A percentile compares a stretch with the other conserved stretches of the same genome.
These are phyloP conservation scores for Cynanchum wilfordii DNA, from an alignment of 257 asterid species.

Conservation along the genomic window DNA sequence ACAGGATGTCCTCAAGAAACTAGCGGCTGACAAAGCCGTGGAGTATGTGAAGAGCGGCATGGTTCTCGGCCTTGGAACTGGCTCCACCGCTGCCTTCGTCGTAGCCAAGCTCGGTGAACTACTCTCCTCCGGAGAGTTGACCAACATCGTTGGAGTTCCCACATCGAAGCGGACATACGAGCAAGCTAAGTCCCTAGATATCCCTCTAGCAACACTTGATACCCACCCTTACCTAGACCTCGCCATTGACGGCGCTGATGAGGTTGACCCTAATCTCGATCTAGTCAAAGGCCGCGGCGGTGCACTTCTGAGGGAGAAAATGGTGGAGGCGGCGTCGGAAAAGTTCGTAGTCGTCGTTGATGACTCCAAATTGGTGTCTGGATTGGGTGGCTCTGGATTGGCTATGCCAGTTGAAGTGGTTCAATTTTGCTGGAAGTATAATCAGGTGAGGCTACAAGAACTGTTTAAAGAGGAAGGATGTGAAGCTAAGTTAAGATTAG, in stretches of 20 bases:
- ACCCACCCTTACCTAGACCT: conserved; percentile 46
- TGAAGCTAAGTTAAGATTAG: conserved; percentile 68
- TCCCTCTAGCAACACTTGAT: conserved; percentile 21
- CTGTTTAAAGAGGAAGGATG: conserved; percentile 66
- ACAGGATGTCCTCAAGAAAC: conserved; percentile 75
- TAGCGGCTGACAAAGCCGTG: conserved; percentile 91
- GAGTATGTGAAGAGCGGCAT: conserved; percentile 80
- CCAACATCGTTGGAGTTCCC: conserved; percentile 70
- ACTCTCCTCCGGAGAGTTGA: conserved; percentile 56
- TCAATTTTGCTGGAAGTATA: conserved; percentile 80
- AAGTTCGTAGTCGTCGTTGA: conserved; percentile 82
- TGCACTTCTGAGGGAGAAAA: conserved; percentile 80
- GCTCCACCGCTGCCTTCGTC: conserved; percentile 97
- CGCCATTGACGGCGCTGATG: conserved; percentile 92
- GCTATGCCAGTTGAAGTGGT: conserved; percentile 99
- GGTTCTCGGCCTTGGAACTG: conserved; percentile 96
- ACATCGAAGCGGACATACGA: conserved; percentile 76
- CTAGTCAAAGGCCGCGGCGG: conserved; percentile 97
- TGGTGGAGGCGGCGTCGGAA: conserved; percentile 91
- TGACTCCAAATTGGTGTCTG: conserved; percentile 69
- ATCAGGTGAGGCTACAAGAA: conserved; percentile 54
- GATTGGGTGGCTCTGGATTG: conserved; percentile 84
- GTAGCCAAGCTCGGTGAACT: conserved; percentile 83
- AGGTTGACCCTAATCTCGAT: conserved; percentile 84
- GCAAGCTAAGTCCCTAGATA: conserved; percentile 57